Evolutionary conservation across 1,284 basidiomycete genomes (phyloP), one percentile per base, ranked within the genome.

Genomic region (Singerocomus rubriflavus): DNA sequence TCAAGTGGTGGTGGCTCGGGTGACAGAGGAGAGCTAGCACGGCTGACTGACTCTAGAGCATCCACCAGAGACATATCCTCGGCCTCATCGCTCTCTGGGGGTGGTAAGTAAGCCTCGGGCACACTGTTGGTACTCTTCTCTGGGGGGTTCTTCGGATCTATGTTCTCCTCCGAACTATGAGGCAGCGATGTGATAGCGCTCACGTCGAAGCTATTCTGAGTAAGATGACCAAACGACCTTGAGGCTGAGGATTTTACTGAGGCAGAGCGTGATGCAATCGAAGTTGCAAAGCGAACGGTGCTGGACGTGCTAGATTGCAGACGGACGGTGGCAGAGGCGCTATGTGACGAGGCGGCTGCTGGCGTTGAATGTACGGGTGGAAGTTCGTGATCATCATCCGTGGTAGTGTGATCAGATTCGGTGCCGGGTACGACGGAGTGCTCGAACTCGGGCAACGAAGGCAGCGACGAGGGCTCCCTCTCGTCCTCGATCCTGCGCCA

Each of bases 401-500:
- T 66, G 50, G 56, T 62, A 50, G 56, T 57, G 48, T 54, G 63
- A 59, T 60, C 59, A 54, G 54, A 61, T 47, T 65, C 66, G 47
- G 63, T 67, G 51, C 64, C 62, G 44, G 69, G 62, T 42, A 69
- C 67, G 6, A 57, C 72, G 17, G 83, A 84, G 58, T 85, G 79
- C 37, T 89, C 85, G 59, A 86, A 81, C 1, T 60, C 72, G 12
- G 86, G 85, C 7, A 90, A 67, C 7, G 86, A 88, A 3, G 88
- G 88, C 3, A 91, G 70, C 34, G 88, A 91, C 7, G 88, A 85
- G 74, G 90, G 84, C 55, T 89, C 87, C 56, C 72, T 68, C 48
- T 79, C 80, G 58, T 88, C 84, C 65, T 90, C 79, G 41, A 91
- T 89, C 44, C 88, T 78, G 26, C 88, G 77, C 84, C 84, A 87